These are phyloP conservation scores for Suillus sp. DNA, from an alignment of 768 basidiomycete genomes.

Conservation along the genomic window DNA sequence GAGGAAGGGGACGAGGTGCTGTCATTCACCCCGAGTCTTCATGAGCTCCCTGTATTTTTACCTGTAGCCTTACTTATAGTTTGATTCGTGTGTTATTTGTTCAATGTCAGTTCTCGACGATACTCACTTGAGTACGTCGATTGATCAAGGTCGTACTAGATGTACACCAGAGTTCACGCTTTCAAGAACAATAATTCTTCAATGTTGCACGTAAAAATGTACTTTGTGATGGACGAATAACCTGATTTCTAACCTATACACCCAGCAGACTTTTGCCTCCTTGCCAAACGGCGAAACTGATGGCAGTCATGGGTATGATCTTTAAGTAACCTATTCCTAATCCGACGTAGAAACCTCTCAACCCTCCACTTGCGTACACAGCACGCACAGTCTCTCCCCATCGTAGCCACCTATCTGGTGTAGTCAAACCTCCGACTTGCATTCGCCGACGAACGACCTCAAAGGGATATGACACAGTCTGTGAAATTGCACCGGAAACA, in stretches of 20 bases:
- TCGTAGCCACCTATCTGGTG: conserved; percentile 73
- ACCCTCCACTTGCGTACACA: conserved; percentile 71
- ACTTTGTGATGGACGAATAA: not conserved
- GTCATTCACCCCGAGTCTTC: conserved; percentile 14
- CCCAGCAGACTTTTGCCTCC: conserved; percentile 32
- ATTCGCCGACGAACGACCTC: conserved; percentile 90
- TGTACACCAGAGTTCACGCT: not conserved
- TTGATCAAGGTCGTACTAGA: not conserved
- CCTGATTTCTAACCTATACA: conserved; percentile 19
- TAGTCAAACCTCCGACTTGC: conserved; percentile 90
- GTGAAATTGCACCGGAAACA: conserved; percentile 79
- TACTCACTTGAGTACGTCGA: not conserved
- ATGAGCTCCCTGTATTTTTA: conserved; percentile 12
- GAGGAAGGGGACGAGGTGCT: conserved; percentile 35
- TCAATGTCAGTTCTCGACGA: not conserved
- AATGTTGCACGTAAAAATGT: not conserved
- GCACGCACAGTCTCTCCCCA: conserved; percentile 76
- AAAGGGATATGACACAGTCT: conserved; percentile 93
- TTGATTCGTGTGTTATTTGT: not conserved
- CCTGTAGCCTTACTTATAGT: conserved; percentile 7
- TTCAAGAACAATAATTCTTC: not conserved
- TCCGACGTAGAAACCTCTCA: conserved; percentile 90
- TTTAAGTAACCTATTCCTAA: conserved; percentile 91
- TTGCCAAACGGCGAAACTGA: conserved; percentile 93
- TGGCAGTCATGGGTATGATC: conserved; percentile 94